Evolutionary conservation across 305 asterid species (phyloP).

Genomic region (Salvia sclarea): DNA sequence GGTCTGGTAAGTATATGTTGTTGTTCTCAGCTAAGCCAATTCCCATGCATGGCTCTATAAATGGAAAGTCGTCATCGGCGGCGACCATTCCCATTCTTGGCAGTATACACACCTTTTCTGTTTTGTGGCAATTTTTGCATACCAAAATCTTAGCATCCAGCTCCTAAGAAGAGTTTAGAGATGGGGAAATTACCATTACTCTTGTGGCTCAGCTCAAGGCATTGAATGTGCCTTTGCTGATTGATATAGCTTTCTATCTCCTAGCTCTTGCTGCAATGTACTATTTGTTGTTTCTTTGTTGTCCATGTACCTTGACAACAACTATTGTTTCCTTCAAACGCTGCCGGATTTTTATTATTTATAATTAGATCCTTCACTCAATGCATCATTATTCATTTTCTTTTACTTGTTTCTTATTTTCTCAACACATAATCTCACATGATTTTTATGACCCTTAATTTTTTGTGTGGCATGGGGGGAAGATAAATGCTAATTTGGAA

Average conservation of each 20-base stretch:
- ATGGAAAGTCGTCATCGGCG: conserved; percentile 17
- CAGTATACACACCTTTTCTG: conserved; percentile 9
- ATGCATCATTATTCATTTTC: not conserved
- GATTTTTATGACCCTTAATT: too few relatives aligned
- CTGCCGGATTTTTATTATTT: not conserved
- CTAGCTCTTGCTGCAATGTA: not conserved
- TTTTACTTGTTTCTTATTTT: not conserved
- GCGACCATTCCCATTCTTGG: conserved; percentile 24
- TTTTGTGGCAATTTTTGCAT: conserved; percentile 38
- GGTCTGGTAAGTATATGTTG: conserved; percentile 43
- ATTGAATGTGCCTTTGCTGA: not conserved
- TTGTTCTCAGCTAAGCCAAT: conserved; percentile 38
- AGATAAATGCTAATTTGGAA: not conserved
- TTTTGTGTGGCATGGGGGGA: not conserved
- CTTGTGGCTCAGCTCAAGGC: conserved; percentile 38
- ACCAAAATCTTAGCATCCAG: conserved; percentile 32
- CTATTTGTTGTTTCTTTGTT: conserved; percentile 15
- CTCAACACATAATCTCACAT: not conserved
- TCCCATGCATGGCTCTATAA: conserved; percentile 13
- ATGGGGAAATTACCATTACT: conserved; percentile 33
- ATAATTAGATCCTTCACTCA: not conserved
- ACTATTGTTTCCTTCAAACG: not conserved
- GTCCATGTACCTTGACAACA: conserved; percentile 1
- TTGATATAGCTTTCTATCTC: not conserved
- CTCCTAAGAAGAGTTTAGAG: conserved; percentile 46